These are phyloP conservation scores for Boechera divaricarpa DNA, from an alignment of 345 rosid species.

Conservation along the genomic window DNA sequence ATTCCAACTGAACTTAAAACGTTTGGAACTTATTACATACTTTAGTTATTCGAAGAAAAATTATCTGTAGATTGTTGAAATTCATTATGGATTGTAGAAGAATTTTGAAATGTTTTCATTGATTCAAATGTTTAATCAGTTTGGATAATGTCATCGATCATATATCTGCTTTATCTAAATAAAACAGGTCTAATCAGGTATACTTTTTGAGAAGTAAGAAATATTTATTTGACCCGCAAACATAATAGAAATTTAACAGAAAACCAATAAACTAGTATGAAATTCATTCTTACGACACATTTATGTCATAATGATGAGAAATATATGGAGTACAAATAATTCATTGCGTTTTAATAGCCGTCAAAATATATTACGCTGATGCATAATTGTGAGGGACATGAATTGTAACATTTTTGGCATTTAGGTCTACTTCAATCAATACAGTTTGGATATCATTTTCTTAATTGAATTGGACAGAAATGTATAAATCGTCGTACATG, in stretches of 20 bases:
- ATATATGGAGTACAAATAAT: conserved; percentile 22
- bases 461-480: conserved; percentile 9
- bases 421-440: conserved; percentile 30
- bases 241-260: background rate
- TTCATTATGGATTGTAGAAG: too few species aligned
- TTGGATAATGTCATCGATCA: background rate
- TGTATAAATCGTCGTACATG: conserved; percentile 19
- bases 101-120: background rate
- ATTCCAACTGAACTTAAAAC: background rate
- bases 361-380: conserved; percentile 36
- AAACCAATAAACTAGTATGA: background rate
- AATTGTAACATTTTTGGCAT: conserved; percentile 32
- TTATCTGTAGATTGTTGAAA: too few species aligned
- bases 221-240: background rate
- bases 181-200: background rate
- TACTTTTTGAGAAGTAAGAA: background rate
- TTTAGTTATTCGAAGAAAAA: background rate
- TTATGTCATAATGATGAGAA: conserved; percentile 44
- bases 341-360: conserved; percentile 17
- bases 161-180: background rate
- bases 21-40: background rate
- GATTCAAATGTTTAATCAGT: conserved; percentile 23
- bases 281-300: conserved; percentile 28
- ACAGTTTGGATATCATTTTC: conserved; percentile 35
- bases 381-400: conserved; percentile 36